These are phyloP conservation scores for Tetrapisispora iriomotensis DNA, from an alignment of 805 yeast species.

Conservation along the genomic window DNA sequence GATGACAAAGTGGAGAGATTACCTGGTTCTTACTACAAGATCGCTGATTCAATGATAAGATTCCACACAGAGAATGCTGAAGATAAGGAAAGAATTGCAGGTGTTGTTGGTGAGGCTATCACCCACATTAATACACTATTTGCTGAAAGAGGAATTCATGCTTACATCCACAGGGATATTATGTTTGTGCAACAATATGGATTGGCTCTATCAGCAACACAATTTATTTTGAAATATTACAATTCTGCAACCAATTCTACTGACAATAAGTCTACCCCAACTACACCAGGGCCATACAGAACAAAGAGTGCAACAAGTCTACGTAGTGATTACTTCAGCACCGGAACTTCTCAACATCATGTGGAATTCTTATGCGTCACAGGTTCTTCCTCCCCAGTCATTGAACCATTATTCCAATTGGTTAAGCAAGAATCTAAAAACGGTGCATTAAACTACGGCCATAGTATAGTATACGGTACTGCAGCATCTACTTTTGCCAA, in stretches of 20 bases:
- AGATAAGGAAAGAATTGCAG: slow-evolving; percentile 51
- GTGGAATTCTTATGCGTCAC: slow-evolving; percentile 43
- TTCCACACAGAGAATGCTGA: slow-evolving; percentile 66
- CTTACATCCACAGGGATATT: slow-evolving; percentile 57
- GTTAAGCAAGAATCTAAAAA: slow-evolving; percentile 36
- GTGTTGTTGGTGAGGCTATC: slow-evolving; percentile 73
- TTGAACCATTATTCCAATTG: slow-evolving; percentile 55
- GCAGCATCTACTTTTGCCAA: slow-evolving; percentile 48
- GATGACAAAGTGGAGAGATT: slow-evolving; percentile 52
- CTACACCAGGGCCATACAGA: slow-evolving; percentile 11
- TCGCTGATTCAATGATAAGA: slow-evolving; percentile 66
- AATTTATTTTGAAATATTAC: slow-evolving; percentile 38
- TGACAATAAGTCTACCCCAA: slow-evolving; percentile 22
- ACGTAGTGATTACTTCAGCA: background rate
- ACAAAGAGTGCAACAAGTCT: slow-evolving; percentile 1
- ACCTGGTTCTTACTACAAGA: slow-evolving; percentile 65
- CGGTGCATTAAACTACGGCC: slow-evolving; percentile 35
- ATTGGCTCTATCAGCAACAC: slow-evolving; percentile 46
- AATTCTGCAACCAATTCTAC: slow-evolving; percentile 19
- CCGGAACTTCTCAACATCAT: slow-evolving; percentile 10
- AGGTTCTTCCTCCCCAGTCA: slow-evolving; percentile 60
- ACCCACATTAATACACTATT: slow-evolving; percentile 75
- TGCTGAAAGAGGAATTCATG: slow-evolving; percentile 58
- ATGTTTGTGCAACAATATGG: slow-evolving; percentile 64
- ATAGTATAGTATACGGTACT: slow-evolving; percentile 53